These are phyloP conservation scores for Globisporangium canariense DNA, from an alignment of 352 stramenopile species.

Conservation along the genomic window DNA sequence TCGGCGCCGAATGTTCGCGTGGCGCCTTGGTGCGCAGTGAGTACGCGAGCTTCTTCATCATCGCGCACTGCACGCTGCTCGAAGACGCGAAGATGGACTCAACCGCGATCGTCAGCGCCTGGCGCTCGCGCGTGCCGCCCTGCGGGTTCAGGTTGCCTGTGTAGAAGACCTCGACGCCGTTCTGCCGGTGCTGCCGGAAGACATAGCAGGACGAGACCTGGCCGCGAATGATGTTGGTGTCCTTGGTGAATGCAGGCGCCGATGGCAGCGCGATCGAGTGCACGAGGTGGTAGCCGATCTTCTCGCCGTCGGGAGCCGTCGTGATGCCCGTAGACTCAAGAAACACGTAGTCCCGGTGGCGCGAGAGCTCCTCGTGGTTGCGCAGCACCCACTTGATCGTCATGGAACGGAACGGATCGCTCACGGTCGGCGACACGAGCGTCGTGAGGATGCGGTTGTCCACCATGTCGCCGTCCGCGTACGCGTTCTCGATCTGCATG, in stretches of 20 bases:
- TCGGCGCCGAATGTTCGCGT: slow-evolving; percentile 15
- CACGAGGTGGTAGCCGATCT: slow-evolving; percentile 54
- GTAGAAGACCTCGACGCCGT: slow-evolving; percentile 43
- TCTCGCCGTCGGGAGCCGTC: slow-evolving; percentile 44
- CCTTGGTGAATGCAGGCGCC: slow-evolving; percentile 45
- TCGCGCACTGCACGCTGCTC: slow-evolving; percentile 46
- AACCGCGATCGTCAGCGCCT: slow-evolving; percentile 39
- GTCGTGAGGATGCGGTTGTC: slow-evolving; percentile 35
- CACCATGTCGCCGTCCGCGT: slow-evolving; percentile 17
- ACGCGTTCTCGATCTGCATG: slow-evolving; percentile 25
- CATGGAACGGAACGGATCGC: slow-evolving; percentile 55
- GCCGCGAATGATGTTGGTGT: slow-evolving; percentile 63
- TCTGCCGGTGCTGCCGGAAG: slow-evolving; percentile 13
- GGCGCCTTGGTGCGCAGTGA: slow-evolving; percentile 18
- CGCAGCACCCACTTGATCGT: slow-evolving; percentile 76
- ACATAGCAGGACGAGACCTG: slow-evolving; percentile 24
- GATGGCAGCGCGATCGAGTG: slow-evolving; percentile 47
- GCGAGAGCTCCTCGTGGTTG: slow-evolving; percentile 54
- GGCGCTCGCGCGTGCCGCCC: slow-evolving; percentile 41
- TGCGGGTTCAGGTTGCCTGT: slow-evolving; percentile 44
- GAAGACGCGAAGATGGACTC: slow-evolving; percentile 38
- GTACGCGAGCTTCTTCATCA: slow-evolving; percentile 71
- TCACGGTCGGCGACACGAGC: slow-evolving; percentile 33
- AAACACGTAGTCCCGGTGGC: slow-evolving; percentile 71
- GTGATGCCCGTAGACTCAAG: slow-evolving; percentile 66